A percentile compares a stretch with the other conserved stretches of the same genome.
Conservation (phyloP, 495 filamentous ascomycete genomes). For the Cercophora scortea region DNA sequence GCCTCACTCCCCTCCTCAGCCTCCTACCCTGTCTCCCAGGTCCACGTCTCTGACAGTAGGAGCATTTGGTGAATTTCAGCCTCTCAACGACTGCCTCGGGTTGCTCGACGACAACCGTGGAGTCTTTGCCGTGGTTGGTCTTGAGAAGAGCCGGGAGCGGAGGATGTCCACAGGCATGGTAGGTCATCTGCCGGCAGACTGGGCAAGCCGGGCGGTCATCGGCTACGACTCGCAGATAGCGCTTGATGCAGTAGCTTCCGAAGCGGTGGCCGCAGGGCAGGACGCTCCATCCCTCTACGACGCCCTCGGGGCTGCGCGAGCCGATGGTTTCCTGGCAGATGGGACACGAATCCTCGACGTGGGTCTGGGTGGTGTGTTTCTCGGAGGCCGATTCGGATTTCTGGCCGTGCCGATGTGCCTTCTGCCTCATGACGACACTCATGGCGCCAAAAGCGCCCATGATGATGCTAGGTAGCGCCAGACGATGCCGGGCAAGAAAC, state of each 20-base stretch:
- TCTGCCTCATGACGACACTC: constrained; percentile 5
- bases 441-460: not conserved
- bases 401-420: constrained; percentile 1
- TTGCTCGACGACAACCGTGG: not conserved
- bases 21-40: not conserved
- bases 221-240: constrained; percentile 32
- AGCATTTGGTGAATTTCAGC: constrained; percentile 1
- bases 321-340: constrained; percentile 39
- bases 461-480: too few species aligned
- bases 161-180: constrained; percentile 35
- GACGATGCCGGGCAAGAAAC: too few species aligned
- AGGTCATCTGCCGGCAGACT: constrained; percentile 29
- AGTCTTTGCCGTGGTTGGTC: not conserved
- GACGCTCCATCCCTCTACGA: constrained; percentile 32
- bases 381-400: constrained; percentile 1
- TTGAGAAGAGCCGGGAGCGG: constrained; percentile 18
- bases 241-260: constrained; percentile 39
- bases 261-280: constrained; percentile 39
- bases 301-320: constrained; percentile 24
- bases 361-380: not conserved
- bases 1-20: not conserved
- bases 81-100: not conserved
- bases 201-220: constrained; percentile 27
- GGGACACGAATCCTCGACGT: constrained; percentile 27
- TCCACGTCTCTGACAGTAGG: constrained; percentile 2